phyloP scores from a whole-genome alignment of 495 filamentous ascomycete species.

The Aspergillus nidulans region DNA sequence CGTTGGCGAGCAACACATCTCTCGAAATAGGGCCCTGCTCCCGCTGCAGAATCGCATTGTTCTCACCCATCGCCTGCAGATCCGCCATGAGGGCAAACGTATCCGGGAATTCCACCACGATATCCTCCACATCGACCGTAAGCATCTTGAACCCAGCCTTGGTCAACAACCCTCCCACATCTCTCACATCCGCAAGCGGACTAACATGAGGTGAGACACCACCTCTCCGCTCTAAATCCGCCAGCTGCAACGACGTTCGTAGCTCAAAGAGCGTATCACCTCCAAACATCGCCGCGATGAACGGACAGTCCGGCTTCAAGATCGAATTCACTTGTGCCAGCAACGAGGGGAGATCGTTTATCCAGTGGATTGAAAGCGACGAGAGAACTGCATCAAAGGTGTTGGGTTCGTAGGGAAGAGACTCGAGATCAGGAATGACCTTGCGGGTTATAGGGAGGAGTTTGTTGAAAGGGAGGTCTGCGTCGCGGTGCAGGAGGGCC shows the following conservation, averaged over 20 bases:
- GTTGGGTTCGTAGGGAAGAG: conserved; percentile 70
- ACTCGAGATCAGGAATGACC: conserved; percentile 62
- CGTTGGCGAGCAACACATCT: conserved; percentile 83
- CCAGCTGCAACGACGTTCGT: conserved; percentile 87
- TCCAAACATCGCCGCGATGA: conserved; percentile 93
- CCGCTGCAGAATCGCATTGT: conserved; percentile 76
- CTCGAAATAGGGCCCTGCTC: conserved; percentile 68
- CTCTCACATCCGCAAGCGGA: conserved; percentile 85
- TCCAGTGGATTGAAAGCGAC: conserved; percentile 90
- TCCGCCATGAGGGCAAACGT: conserved; percentile 89
- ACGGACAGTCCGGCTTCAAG: conserved; percentile 86
- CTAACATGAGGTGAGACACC: conserved; percentile 84
- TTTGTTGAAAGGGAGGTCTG: conserved; percentile 67
- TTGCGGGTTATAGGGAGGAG: conserved; percentile 65
- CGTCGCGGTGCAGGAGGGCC: conserved; percentile 77
- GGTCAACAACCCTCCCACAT: conserved; percentile 82
- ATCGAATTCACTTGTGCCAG: conserved; percentile 75
- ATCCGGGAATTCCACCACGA: conserved; percentile 92
- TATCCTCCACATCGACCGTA: conserved; percentile 96
- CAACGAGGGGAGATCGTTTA: conserved; percentile 87
- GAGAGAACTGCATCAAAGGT: conserved; percentile 86
- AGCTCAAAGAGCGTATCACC: conserved; percentile 94
- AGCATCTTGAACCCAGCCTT: conserved; percentile 90
- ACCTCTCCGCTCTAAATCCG: conserved; percentile 81
- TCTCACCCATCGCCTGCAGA: conserved; percentile 91